These are phyloP conservation scores for Mimosa pudica DNA, from an alignment of 306 rosid genomes.

Conservation along the genomic window DNA sequence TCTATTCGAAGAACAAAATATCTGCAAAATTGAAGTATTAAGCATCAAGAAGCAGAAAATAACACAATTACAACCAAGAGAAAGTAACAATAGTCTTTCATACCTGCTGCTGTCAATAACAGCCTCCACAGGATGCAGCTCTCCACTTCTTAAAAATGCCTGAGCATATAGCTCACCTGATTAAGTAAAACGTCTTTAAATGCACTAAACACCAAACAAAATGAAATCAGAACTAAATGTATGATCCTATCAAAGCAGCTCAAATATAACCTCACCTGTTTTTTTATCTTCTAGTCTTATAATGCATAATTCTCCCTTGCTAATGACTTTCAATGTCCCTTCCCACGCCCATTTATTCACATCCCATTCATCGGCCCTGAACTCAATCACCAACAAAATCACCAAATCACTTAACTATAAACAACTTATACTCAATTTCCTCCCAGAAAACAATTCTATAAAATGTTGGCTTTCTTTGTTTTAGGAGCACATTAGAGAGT, in stretches of 20 bases:
- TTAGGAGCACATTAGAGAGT: not conserved
- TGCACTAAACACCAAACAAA: slow-evolving; percentile 11
- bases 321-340: slow-evolving; percentile 75
- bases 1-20: slow-evolving; percentile 97
- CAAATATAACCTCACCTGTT: slow-evolving; percentile 59
- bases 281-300: slow-evolving; percentile 90
- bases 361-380: slow-evolving; percentile 99
- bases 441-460: slow-evolving; percentile 21
- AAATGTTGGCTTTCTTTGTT: not conserved
- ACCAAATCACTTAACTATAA: not conserved
- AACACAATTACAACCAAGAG: slow-evolving; percentile 30
- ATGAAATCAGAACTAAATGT: not conserved
- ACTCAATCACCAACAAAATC: slow-evolving; percentile 16
- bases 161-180: slow-evolving; percentile 97
- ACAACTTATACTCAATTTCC: slow-evolving; percentile 24
- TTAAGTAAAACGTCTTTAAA: slow-evolving; percentile 29
- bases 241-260: slow-evolving; percentile 29
- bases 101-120: slow-evolving; percentile 99
- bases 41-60: slow-evolving; percentile 29
- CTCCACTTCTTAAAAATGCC: slow-evolving; percentile 90
- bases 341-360: slow-evolving; percentile 99
- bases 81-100: slow-evolving; percentile 21
- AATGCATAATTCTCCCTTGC: slow-evolving; percentile 94
- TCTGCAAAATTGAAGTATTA: slow-evolving; percentile 49
- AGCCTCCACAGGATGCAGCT: slow-evolving; percentile 93